These are phyloP conservation scores for Penicillium verrucosum DNA, from an alignment of 2,329 filamentous ascomycete genomes.

Conservation along the genomic window DNA sequence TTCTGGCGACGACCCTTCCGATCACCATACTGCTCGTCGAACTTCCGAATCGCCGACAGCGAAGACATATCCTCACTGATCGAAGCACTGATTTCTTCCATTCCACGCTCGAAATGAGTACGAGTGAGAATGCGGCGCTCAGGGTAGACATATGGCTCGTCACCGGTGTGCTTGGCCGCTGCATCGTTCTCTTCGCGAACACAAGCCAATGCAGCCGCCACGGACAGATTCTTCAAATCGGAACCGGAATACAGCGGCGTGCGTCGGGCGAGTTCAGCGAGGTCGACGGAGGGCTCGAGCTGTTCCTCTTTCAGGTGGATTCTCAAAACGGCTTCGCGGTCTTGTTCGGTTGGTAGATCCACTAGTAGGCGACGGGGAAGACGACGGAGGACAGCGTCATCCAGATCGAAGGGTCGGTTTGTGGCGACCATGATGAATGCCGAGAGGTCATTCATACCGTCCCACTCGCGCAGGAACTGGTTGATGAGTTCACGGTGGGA, in stretches of 20 bases:
- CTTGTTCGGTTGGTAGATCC: constrained; percentile 47
- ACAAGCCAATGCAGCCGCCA: constrained; percentile 49
- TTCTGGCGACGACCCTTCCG: constrained; percentile 64
- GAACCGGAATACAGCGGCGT: constrained; percentile 53
- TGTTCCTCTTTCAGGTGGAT: constrained; percentile 50
- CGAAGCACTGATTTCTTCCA: constrained; percentile 85
- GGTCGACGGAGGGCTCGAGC: constrained; percentile 41
- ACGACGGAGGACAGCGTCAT: constrained; percentile 56
- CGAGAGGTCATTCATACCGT: constrained; percentile 76
- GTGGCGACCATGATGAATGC: constrained; percentile 99
- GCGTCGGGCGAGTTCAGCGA: constrained; percentile 43
- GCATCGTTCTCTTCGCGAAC: constrained; percentile 48
- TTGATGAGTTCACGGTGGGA: constrained; percentile 89
- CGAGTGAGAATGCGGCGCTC: constrained; percentile 63
- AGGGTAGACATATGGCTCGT: constrained; percentile 59
- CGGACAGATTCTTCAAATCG: constrained; percentile 52
- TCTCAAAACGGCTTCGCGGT: constrained; percentile 48
- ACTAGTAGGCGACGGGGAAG: constrained; percentile 50
- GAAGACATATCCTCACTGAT: constrained; percentile 92
- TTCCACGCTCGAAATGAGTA: constrained; percentile 78
- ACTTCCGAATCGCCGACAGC: constrained; percentile 82
- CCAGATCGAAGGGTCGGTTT: constrained; percentile 90
- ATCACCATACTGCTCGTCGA: constrained; percentile 93
- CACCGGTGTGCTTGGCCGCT: constrained; percentile 35
- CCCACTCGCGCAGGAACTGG: constrained; percentile 95